A percentile compares a stretch with the other conserved stretches of the same genome.
phyloP scores from a whole-genome alignment of 2,329 filamentous ascomycete genomes.

The Epichloe bromicola region DNA sequence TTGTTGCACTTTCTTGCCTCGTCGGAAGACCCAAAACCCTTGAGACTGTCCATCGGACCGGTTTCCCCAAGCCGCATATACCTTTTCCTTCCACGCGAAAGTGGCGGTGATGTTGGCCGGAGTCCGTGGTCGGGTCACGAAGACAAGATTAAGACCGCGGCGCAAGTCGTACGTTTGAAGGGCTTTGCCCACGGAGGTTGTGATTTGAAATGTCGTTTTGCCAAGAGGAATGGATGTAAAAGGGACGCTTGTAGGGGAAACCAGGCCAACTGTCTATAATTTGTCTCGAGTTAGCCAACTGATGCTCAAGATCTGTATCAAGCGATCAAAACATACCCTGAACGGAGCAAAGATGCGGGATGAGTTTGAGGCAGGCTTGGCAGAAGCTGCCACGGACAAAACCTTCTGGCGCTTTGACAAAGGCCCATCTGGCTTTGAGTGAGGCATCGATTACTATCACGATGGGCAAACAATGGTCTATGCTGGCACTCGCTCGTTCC shows the following conservation, averaged over 20 bases:
- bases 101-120: slow-evolving; percentile 77
- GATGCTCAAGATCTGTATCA: neutral
- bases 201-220: slow-evolving; percentile 94
- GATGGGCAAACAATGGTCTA: neutral
- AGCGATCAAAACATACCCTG: slow-evolving; percentile 46
- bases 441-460: slow-evolving; percentile 32
- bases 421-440: slow-evolving; percentile 46
- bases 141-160: slow-evolving; percentile 80
- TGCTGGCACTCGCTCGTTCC: neutral
- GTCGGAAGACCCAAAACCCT: slow-evolving; percentile 83
- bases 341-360: slow-evolving; percentile 90
- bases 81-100: slow-evolving; percentile 70
- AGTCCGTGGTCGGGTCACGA: slow-evolving; percentile 84
- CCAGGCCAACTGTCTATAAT: slow-evolving; percentile 71
- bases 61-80: slow-evolving; percentile 84
- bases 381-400: slow-evolving; percentile 24
- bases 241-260: slow-evolving; percentile 80
- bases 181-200: slow-evolving; percentile 79
- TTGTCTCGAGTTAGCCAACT: slow-evolving; percentile 3
- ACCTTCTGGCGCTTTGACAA: slow-evolving; percentile 68
- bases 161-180: slow-evolving; percentile 94
- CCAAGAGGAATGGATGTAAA: slow-evolving; percentile 83
- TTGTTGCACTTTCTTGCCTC: slow-evolving; percentile 72
- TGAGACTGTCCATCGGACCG: slow-evolving; percentile 34
- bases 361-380: slow-evolving; percentile 30